Conservation (phyloP, 2,329 filamentous ascomycete species). For the Pyrenophora seminiperda region DNA sequence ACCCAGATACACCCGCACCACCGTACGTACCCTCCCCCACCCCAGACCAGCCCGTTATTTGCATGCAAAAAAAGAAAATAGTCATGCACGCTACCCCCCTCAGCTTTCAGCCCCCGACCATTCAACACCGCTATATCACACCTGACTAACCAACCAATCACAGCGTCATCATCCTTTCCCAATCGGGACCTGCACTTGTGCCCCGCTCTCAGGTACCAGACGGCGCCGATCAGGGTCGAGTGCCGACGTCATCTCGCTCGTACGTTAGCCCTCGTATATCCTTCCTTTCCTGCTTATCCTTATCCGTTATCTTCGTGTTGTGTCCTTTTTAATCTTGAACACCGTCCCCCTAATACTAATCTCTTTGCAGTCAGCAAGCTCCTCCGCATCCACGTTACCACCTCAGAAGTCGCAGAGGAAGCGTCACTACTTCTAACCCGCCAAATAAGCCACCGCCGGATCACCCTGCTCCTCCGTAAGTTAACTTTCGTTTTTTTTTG, state of each 20-base stretch:
- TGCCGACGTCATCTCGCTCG: slow-evolving; percentile 31
- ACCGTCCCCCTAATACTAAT: too few relatives aligned
- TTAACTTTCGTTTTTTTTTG: background rate
- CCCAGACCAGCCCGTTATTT: background rate
- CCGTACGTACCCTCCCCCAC: slow-evolving; percentile 26
- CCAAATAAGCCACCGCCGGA: slow-evolving; percentile 17
- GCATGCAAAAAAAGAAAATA: slow-evolving; percentile 2
- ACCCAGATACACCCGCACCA: slow-evolving; percentile 35
- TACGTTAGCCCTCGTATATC: slow-evolving; percentile 20
- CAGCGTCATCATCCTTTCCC: slow-evolving; percentile 35
- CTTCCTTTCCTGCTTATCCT: slow-evolving; percentile 10
- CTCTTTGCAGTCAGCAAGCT: slow-evolving; percentile 2
- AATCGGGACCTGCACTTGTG: slow-evolving; percentile 22
- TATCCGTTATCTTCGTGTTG: background rate
- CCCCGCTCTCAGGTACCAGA: slow-evolving; percentile 28
- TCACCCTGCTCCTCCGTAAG: slow-evolving; percentile 27
- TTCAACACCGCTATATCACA: background rate
- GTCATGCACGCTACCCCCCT: background rate
- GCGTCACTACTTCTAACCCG: background rate
- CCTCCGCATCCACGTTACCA: slow-evolving; percentile 13
- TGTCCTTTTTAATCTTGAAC: background rate
- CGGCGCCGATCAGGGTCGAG: slow-evolving; percentile 20
- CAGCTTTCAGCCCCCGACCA: background rate
- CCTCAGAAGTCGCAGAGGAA: slow-evolving; percentile 9
- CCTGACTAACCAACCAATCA: slow-evolving; percentile 5